A percentile compares a stretch with the other conserved stretches of the same genome.
Evolutionary conservation across 1,139 yeast genomes (phyloP).

Genomic region (Schizosaccharomyces versatilis): DNA sequence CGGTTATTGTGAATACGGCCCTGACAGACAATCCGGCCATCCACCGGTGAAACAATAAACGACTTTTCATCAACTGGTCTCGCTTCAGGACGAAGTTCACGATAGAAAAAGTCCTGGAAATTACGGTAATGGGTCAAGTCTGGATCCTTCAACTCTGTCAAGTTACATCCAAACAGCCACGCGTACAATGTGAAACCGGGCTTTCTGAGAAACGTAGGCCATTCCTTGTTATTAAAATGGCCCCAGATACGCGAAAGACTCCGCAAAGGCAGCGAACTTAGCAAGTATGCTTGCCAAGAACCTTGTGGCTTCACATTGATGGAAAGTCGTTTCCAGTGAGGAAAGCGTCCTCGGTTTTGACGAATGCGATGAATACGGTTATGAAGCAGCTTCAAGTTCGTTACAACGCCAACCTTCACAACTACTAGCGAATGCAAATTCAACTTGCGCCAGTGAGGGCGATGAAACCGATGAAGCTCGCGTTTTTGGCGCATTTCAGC

Average conservation of each 20-base stretch:
- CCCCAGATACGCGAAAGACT: conserved; percentile 93
- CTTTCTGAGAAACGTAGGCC: conserved; percentile 74
- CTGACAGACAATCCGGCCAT: conserved; percentile 69
- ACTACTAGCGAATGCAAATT: background rate
- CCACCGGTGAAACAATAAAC: conserved; percentile 67
- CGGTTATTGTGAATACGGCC: conserved; percentile 52
- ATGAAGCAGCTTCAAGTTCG: background rate
- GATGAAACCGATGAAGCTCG: background rate
- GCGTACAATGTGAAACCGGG: conserved; percentile 69
- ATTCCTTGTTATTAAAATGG: conserved; percentile 51
- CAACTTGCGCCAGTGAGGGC: background rate
- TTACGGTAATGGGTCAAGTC: conserved; percentile 55
- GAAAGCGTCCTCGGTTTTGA: background rate
- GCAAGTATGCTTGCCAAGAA: conserved; percentile 44
- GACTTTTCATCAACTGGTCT: conserved; percentile 50
- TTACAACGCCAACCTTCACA: background rate
- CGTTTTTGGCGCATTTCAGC: background rate
- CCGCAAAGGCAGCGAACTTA: conserved; percentile 75
- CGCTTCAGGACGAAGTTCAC: conserved; percentile 55
- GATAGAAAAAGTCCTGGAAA: conserved; percentile 75
- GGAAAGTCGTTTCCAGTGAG: background rate
- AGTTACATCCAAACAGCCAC: conserved; percentile 60
- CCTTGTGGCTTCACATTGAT: background rate
- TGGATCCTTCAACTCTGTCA: conserved; percentile 72
- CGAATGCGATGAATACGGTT: conserved; percentile 2